Evolutionary conservation across 306 rosid species (phyloP).

Genomic region (Vigna hirtella): DNA sequence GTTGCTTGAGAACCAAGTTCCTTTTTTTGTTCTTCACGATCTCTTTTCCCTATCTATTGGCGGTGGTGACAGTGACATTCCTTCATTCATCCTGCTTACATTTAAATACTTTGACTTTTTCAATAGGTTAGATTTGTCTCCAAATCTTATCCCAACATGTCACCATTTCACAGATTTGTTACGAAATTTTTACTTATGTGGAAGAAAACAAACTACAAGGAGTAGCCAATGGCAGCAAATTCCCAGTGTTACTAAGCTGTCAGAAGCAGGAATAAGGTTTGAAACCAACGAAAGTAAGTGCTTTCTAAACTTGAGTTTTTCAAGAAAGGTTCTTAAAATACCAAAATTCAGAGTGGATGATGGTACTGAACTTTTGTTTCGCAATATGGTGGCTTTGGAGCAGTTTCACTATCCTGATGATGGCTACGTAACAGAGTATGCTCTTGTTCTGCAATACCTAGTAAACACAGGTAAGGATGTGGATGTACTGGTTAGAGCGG

Average conservation of each 20-base stretch:
- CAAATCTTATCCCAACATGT: too few species aligned
- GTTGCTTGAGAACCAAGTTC: conserved; percentile 46
- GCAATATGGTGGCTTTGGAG: conserved; percentile 35
- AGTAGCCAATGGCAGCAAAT: too few species aligned
- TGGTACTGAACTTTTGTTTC: conserved; percentile 41
- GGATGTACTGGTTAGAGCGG: too few species aligned
- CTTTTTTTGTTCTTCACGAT: conserved; percentile 15
- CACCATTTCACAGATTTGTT: conserved; percentile 50
- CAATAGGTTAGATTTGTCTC: not conserved
- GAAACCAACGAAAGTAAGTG: not conserved
- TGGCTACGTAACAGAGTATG: too few species aligned
- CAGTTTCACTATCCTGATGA: too few species aligned
- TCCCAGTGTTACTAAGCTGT: conserved; percentile 37
- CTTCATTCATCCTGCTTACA: conserved; percentile 34
- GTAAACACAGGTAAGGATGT: too few species aligned
- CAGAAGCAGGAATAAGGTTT: conserved; percentile 45
- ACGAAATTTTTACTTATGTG: conserved; percentile 31
- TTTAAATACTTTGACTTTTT: conserved; percentile 18
- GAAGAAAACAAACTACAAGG: too few species aligned
- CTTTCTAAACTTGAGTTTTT: conserved; percentile 37
- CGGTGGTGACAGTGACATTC: too few species aligned
- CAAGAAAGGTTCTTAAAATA: conserved; percentile 35
- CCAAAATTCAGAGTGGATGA: conserved; percentile 42
- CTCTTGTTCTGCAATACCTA: too few species aligned
- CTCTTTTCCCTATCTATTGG: too few species aligned